Percentiles rank a stretch among this genome's conserved stretches.
phyloP scores from a whole-genome alignment of 2,329 filamentous ascomycete genomes.

The Monosporascus sp. region DNA sequence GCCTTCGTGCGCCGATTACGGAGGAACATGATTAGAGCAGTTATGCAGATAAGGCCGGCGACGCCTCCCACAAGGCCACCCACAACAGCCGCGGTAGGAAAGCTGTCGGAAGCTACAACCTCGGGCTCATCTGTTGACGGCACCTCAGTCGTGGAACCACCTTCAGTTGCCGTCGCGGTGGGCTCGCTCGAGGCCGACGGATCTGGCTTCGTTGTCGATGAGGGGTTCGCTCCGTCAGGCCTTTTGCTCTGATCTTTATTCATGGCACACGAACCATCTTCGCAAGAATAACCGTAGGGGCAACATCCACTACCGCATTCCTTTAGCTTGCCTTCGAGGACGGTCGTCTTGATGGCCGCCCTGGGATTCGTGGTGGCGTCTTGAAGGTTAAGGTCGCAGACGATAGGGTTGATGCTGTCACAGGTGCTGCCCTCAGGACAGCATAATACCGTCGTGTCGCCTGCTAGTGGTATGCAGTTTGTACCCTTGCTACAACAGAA shows the following conservation, averaged over 20 bases:
- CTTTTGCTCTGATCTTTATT: slow-evolving; percentile 44
- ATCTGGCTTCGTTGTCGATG: neutral
- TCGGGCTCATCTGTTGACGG: slow-evolving; percentile 10
- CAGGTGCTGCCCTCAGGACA: slow-evolving; percentile 59
- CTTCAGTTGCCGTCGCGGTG: slow-evolving; percentile 8
- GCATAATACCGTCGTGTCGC: slow-evolving; percentile 64
- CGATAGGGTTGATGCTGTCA: slow-evolving; percentile 56
- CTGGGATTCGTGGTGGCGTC: slow-evolving; percentile 52
- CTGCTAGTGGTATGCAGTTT: slow-evolving; percentile 58
- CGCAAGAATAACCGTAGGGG: slow-evolving; percentile 67
- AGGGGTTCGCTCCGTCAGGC: slow-evolving; percentile 8
- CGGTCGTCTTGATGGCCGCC: slow-evolving; percentile 62
- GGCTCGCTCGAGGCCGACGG: slow-evolving; percentile 5
- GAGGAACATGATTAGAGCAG: slow-evolving; percentile 9
- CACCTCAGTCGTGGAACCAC: slow-evolving; percentile 8
- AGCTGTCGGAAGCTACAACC: slow-evolving; percentile 8
- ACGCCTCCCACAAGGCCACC: slow-evolving; percentile 24
- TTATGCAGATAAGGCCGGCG: slow-evolving; percentile 11
- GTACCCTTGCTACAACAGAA: slow-evolving; percentile 61
- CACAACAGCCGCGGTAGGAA: slow-evolving; percentile 25
- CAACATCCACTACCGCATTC: slow-evolving; percentile 63
- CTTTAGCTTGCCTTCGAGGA: slow-evolving; percentile 50
- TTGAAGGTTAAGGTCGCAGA: slow-evolving; percentile 59
- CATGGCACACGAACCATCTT: slow-evolving; percentile 45
- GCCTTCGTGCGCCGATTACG: slow-evolving; percentile 13